A percentile compares a stretch with the other conserved stretches of the same genome.
phyloP scores from a whole-genome alignment of 371 early-diverging fungal genomes.

The Circinella umbellata region DNA sequence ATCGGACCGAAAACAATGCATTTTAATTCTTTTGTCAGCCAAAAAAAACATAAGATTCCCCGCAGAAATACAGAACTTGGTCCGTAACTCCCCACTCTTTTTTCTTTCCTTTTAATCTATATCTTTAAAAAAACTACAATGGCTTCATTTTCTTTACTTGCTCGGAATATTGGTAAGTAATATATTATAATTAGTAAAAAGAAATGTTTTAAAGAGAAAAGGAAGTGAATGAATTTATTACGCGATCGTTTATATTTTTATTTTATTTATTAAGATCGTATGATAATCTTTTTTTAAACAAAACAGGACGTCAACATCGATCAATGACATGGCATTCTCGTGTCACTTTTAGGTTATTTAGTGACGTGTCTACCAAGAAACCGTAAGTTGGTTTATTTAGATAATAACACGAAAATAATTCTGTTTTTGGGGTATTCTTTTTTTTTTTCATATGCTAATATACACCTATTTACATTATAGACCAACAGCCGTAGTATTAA shows the following conservation, averaged over 20 bases:
- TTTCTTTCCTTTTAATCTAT: neutral
- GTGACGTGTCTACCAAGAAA: constrained; percentile 1
- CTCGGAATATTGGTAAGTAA: neutral
- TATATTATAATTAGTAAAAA: neutral
- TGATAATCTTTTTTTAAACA: neutral
- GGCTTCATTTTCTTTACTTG: constrained; percentile 2
- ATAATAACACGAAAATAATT: no score
- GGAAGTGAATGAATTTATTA: no score
- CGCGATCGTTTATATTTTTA: no score
- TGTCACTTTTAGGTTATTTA: neutral
- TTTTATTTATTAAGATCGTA: no score
- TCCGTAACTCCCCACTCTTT: constrained; percentile 8
- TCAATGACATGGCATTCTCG: constrained; percentile 5
- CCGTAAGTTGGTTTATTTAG: neutral
- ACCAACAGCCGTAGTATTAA: constrained; percentile 82
- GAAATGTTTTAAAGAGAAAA: no score
- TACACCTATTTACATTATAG: constrained; percentile 18
- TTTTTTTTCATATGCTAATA: neutral
- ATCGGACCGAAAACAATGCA: neutral
- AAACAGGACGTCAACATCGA: constrained; percentile 5
- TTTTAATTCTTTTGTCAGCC: neutral
- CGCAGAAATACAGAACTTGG: neutral
- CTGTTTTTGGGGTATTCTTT: no score
- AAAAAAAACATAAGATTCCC: neutral
- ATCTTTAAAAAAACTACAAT: neutral